Evolutionary conservation across 2,329 filamentous ascomycete genomes (phyloP).

Genomic region (Hirsutella thompsonii): DNA sequence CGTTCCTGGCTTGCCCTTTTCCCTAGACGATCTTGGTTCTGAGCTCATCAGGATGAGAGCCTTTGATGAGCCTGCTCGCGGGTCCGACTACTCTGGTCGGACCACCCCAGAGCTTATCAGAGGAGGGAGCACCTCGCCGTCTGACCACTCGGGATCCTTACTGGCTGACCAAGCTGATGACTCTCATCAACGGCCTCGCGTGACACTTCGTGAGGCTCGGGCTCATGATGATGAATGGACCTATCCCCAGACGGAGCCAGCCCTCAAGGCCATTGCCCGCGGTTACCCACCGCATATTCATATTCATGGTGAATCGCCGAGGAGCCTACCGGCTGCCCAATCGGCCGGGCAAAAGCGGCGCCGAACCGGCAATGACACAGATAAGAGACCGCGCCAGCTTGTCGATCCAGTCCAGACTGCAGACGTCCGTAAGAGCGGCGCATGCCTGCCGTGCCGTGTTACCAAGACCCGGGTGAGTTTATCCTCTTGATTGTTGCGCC

Average conservation of each 20-base stretch:
- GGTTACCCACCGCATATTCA: conserved; percentile 20
- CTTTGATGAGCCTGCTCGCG: conserved; percentile 17
- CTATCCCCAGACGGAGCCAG: conserved; percentile 20
- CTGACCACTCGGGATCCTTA: conserved; percentile 23
- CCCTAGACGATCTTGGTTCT: conserved; percentile 16
- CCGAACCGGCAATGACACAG: conserved; percentile 17
- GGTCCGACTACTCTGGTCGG: conserved; percentile 23
- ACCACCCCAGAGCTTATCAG: conserved; percentile 24
- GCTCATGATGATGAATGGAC: conserved; percentile 28
- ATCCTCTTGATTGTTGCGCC: conserved; percentile 2
- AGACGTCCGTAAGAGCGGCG: conserved; percentile 32
- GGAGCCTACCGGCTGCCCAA: conserved; percentile 9
- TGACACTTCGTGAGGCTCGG: conserved; percentile 20
- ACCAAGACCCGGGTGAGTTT: conserved; percentile 33
- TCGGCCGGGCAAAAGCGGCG: conserved; percentile 21
- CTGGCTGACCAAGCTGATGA: conserved; percentile 18
- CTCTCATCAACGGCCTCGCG: conserved; percentile 13
- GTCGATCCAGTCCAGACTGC: conserved; percentile 31
- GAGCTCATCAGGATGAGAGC: conserved; percentile 21
- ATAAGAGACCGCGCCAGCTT: conserved; percentile 24
- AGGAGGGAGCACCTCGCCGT: conserved; percentile 25
- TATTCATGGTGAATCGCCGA: conserved; percentile 15
- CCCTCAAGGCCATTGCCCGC: conserved; percentile 14
- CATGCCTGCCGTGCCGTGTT: conserved; percentile 34
- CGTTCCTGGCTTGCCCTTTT: conserved; percentile 20